phyloP scores from a whole-genome alignment of 306 rosid species.

The Lupinus albus region DNA sequence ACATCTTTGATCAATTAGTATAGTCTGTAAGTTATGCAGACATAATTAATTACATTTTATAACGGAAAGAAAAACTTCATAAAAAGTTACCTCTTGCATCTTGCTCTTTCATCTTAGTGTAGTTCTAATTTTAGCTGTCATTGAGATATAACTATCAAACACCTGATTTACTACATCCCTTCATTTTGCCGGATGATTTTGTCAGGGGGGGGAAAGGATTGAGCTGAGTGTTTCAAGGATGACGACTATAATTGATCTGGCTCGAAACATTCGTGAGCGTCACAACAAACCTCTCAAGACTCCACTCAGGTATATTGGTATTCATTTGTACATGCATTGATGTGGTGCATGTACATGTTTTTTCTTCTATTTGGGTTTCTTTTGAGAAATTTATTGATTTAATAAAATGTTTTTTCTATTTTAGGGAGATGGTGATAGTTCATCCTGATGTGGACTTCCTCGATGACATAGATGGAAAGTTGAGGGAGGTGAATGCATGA shows the following conservation, averaged over 20 bases:
- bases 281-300: constrained; percentile 93
- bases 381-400: constrained; percentile 6
- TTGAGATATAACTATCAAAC: constrained; percentile 1
- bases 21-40: neutral
- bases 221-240: constrained; percentile 92
- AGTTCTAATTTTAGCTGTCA: constrained; percentile 28
- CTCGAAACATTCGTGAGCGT: constrained; percentile 93
- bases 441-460: constrained; percentile 92
- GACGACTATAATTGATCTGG: constrained; percentile 92
- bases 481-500: constrained; percentile 69
- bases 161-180: constrained; percentile 31
- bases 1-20: constrained; percentile 14
- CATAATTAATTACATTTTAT: constrained; percentile 22
- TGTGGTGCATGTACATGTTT: neutral
- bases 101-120: constrained; percentile 14
- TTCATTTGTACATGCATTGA: constrained; percentile 7
- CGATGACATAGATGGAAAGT: constrained; percentile 84
- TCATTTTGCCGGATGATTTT: constrained; percentile 35
- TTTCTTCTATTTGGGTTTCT: constrained; percentile 11
- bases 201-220: constrained; percentile 79
- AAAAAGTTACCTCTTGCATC: neutral
- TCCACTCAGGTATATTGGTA: constrained; percentile 72
- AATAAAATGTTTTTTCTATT: constrained; percentile 25
- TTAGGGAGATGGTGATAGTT: constrained; percentile 93
- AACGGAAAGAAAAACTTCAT: constrained; percentile 8